These are phyloP conservation scores for Prunus mira DNA, from an alignment of 306 rosid genomes.

Conservation along the genomic window DNA sequence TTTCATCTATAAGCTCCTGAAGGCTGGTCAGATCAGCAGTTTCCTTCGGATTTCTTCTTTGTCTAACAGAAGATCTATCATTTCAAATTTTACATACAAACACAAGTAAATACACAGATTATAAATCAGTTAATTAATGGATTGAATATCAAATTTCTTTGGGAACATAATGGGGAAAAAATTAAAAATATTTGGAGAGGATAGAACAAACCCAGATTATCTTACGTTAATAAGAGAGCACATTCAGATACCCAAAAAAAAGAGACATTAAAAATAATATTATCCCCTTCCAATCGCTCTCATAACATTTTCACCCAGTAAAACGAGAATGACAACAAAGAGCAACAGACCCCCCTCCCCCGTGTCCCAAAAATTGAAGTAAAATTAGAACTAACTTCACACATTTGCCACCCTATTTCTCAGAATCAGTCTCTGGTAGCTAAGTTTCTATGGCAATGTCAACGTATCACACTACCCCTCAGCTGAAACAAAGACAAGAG, in stretches of 20 bases:
- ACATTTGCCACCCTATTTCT: too few relatives aligned
- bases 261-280: not conserved
- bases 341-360: not conserved
- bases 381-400: too few relatives aligned
- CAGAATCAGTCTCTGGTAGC: too few relatives aligned
- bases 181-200: not conserved
- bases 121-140: not conserved
- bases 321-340: not conserved
- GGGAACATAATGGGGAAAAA: not conserved
- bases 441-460: too few relatives aligned
- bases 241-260: not conserved
- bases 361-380: too few relatives aligned
- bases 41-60: slow-evolving; percentile 84
- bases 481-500: too few relatives aligned
- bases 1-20: slow-evolving; percentile 72
- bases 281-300: not conserved
- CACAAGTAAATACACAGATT: not conserved
- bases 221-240: not conserved
- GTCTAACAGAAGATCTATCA: slow-evolving; percentile 74
- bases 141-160: not conserved
- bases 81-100: slow-evolving; percentile 12
- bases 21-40: slow-evolving; percentile 67
- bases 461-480: too few relatives aligned
- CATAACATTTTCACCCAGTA: too few relatives aligned
- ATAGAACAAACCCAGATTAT: not conserved